Evolutionary conservation across 225 moss, liverwort and hornwort genomes (phyloP).

Genomic region (Pseudoscleropodium purum): DNA sequence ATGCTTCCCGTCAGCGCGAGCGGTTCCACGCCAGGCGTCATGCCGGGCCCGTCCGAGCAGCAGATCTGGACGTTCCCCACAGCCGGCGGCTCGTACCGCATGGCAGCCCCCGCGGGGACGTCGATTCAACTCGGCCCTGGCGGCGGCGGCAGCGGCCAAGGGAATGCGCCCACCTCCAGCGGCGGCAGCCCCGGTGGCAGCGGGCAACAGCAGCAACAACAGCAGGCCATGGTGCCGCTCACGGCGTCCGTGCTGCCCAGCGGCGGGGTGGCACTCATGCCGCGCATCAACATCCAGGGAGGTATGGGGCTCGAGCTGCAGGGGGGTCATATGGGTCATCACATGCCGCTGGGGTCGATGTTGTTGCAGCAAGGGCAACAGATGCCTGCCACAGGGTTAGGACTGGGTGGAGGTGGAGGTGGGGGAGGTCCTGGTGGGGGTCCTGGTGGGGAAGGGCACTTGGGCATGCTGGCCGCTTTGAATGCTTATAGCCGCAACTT

Average conservation of each 20-base stretch:
- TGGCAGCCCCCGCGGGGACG: conserved; percentile 79
- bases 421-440: conserved; percentile 13
- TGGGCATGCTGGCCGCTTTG: conserved; percentile 97
- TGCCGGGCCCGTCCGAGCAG: conserved; percentile 80
- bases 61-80: conserved; percentile 98
- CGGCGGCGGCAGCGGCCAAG: conserved; percentile 53
- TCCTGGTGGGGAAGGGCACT: conserved; percentile 57
- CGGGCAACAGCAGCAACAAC: conserved; percentile 19
- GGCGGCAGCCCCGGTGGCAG: conserved; percentile 35
- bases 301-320: conserved; percentile 96
- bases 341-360: conserved; percentile 95
- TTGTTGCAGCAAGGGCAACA: conserved; percentile 85
- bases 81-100: conserved; percentile 72
- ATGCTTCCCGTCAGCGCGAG: conserved; percentile 95
- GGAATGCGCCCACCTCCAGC: conserved; percentile 70
- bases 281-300: conserved; percentile 82
- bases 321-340: conserved; percentile 78
- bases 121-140: conserved; percentile 90
- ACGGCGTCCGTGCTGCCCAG: conserved; percentile 68
- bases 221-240: conserved; percentile 69
- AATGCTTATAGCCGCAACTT: conserved; percentile 93
- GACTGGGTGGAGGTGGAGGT: conserved; percentile 48
- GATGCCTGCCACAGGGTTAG: conserved; percentile 80
- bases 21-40: conserved; percentile 76
- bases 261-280: conserved; percentile 94